Base-by-base conservation (phyloP, 2,329 filamentous ascomycete genomes). In the Decorospora gaudefroyi region DNA sequence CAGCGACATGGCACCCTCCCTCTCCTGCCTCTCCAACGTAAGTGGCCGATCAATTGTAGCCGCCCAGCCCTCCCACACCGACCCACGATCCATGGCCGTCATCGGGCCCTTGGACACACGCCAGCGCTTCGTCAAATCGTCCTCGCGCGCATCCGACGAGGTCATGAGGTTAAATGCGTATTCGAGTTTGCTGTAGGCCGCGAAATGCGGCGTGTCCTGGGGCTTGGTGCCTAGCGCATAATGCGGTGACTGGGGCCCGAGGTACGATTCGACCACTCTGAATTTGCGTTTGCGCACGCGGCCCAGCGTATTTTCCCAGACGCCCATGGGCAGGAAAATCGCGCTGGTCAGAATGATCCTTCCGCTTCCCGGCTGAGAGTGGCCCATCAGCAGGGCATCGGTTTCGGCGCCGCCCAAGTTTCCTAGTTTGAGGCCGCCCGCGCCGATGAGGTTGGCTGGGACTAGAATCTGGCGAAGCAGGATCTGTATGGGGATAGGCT, bases 11-110 rank as follows among this genome's bases (percentile, higher is more conserved):
- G 49, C 52, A 16, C 57, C 57, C 15, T 28, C 41, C 35, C 65
- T 55, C 42, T 67, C 62, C 25, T 28, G 33, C 5, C 13, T 36
- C 15, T 12, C 41, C 59, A 67, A 52, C 22, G 42, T 42, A 32
- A 69, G 43, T 9, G 16, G 45, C 4, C 16, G 23, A 37, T 61
- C 56, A 4, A 67, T 11, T 22, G 22, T 38, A 4, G 57, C 45
- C 2, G 54, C 65, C 60, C 60, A 68, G 0, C 66, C 66, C 47
- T 69, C 66, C 66, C 66, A 69, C 21, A 69, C 57, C 17, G 52
- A 49, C 3, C 64, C 66, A 6, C 64, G 48, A 19, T 53, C 44
- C 23, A 7, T 34, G 28, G 15, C 45, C 19, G 45, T 59, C 57
- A 68, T 52, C 10, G 49, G 54, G 0, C 63, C 64, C 2, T 7